Evolutionary conservation across 2,329 filamentous ascomycete genomes (phyloP).

Genomic region (Calonectria hawksworthii): DNA sequence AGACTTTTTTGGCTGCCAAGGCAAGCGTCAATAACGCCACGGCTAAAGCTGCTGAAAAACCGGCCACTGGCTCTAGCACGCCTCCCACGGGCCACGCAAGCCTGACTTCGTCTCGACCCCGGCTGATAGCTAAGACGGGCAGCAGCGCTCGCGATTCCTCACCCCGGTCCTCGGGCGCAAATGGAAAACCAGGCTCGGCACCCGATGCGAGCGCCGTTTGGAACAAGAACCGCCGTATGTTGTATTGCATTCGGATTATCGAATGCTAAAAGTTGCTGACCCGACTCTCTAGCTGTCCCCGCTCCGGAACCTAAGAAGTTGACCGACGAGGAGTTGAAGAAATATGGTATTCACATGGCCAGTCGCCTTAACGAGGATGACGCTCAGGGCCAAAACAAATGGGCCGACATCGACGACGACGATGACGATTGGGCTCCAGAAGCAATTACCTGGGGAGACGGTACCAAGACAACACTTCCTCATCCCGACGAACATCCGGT

Average conservation of each 20-base stretch:
- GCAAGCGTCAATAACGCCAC: conserved; percentile 59
- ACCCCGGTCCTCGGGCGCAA: conserved; percentile 60
- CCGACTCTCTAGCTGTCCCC: conserved; percentile 64
- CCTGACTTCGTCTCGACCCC: conserved; percentile 72
- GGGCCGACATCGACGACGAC: conserved; percentile 92
- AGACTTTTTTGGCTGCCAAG: conserved; percentile 85
- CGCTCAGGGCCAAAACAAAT: conserved; percentile 81
- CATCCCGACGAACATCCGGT: conserved; percentile 67
- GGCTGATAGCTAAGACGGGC: conserved; percentile 82
- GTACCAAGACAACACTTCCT: conserved; percentile 83
- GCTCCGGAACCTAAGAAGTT: conserved; percentile 83
- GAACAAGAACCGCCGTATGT: conserved; percentile 89
- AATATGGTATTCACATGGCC: conserved; percentile 89
- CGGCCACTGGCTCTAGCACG: conserved; percentile 60
- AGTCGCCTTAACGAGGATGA: conserved; percentile 84
- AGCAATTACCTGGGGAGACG: conserved; percentile 89
- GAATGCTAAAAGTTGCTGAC: conserved; percentile 36
- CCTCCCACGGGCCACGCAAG: conserved; percentile 61
- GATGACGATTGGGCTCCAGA: conserved; percentile 91
- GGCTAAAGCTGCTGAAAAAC: conserved; percentile 67
- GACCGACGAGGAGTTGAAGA: conserved; percentile 88
- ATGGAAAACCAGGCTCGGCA: conserved; percentile 71
- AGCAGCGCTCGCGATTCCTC: conserved; percentile 69
- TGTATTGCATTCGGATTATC: conserved; percentile 13
- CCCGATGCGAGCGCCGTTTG: conserved; percentile 84